Base-by-base conservation (phyloP, 73 alveolate genomes). In the Uronychia setigera region DNA sequence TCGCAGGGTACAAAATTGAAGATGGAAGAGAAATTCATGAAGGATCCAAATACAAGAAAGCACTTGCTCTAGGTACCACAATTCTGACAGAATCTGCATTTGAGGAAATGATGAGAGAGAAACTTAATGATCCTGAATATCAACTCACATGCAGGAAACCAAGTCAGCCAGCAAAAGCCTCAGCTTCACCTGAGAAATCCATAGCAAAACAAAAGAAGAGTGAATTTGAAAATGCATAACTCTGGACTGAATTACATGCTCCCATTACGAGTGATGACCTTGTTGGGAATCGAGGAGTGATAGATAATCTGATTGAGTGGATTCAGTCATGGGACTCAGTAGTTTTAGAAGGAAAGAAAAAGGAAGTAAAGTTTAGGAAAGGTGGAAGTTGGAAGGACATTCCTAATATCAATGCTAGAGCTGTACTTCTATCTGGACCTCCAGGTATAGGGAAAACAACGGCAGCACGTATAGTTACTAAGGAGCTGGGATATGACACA, bases 381-480 rank as follows among this genome's bases (percentile, higher is more conserved):
- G 93, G 88, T 26, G 94, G 97, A 31, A 82, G 86, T 77, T 81
- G 95, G 93, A 35, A 84, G 67, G 80, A 93, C 84, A 74, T 80
- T 29, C 91, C 96, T 31, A 98, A 95, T 89, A 82, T 90, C 31
- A 97, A 98, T 87, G 99, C 99, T n/a, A 88, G 97, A 77, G 99
- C 99, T 28, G 99, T 97, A 31, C 85, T 99, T 77, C 87, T 99
- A 58, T 91, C 99, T 35, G 99, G 99, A 9, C 99, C 99, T 28
- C 99, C 99, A 25, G 99, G 99, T 29, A 97, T 98, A 33, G 99
- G 99, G 1, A 99, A 99, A 93, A 97, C 99, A 25, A 86, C 99
- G 25, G 87, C 99, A 30, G 99, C 97, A 28, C 86, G 99, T 84
- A 88, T 97, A 76, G 91, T 98, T 0, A 96, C 99, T n/a, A 85